Conservation (phyloP, 1,139 yeast genomes). For the Candida sanyaensis region DNA sequence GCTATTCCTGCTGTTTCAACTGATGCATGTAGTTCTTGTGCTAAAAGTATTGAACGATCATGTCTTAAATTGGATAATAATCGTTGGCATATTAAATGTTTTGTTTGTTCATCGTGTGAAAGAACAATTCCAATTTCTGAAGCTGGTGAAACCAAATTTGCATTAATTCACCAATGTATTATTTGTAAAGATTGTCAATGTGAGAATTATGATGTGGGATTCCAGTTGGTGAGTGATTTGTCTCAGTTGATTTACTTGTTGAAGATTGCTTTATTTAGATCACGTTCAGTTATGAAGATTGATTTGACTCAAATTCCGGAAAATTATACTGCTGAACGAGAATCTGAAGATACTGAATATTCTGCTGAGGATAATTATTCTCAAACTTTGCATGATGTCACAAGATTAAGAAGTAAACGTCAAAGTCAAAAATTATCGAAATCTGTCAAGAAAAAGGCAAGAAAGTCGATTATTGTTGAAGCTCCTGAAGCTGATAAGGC, state of each 20-base stretch:
- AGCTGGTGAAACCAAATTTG: slow-evolving; percentile 34
- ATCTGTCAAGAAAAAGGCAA: slow-evolving; percentile 50
- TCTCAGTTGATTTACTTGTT: slow-evolving; percentile 74
- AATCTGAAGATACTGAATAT: slow-evolving; percentile 9
- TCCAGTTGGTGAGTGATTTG: slow-evolving; percentile 65
- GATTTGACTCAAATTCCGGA: slow-evolving; percentile 12
- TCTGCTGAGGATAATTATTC: slow-evolving; percentile 49
- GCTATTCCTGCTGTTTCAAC: slow-evolving; percentile 63
- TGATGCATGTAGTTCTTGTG: slow-evolving; percentile 75
- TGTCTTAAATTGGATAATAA: slow-evolving; percentile 63
- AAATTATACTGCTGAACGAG: not conserved
- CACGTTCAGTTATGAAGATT: slow-evolving; percentile 64
- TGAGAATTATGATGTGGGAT: slow-evolving; percentile 46
- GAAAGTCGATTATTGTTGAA: slow-evolving; percentile 47
- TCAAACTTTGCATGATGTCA: slow-evolving; percentile 74
- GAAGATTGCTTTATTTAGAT: slow-evolving; percentile 81
- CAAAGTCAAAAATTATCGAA: slow-evolving; percentile 65
- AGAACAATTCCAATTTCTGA: slow-evolving; percentile 29
- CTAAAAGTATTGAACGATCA: slow-evolving; percentile 76
- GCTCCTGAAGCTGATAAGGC: slow-evolving; percentile 57
- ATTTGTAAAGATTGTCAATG: slow-evolving; percentile 56
- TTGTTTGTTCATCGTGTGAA: slow-evolving; percentile 60
- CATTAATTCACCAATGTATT: slow-evolving; percentile 29
- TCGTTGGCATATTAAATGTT: slow-evolving; percentile 84
- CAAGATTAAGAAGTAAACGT: slow-evolving; percentile 72